Evolutionary conservation across 768 basidiomycete species (phyloP).

Genomic region (Plicaturopsis crispa): DNA sequence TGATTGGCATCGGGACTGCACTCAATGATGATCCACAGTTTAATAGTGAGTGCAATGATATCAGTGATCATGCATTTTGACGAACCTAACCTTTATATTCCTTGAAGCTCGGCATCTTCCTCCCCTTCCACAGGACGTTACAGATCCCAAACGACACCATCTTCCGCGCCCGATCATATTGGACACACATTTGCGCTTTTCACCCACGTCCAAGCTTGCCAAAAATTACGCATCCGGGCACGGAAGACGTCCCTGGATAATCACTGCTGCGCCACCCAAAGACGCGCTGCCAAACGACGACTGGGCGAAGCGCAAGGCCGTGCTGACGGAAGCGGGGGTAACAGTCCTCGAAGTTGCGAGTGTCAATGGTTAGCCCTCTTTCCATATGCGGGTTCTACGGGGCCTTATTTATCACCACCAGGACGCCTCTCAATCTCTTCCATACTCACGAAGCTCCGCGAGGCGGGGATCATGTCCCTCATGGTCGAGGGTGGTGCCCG

Average conservation of each 20-base stretch:
- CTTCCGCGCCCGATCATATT: constrained; percentile 82
- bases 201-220: constrained; percentile 61
- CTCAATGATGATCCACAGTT: constrained; percentile 91
- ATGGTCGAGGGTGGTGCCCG: constrained; percentile 96
- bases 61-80: too few relatives aligned
- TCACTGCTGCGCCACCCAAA: constrained; percentile 33
- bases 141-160: constrained; percentile 24
- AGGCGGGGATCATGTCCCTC: constrained; percentile 56
- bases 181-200: constrained; percentile 66
- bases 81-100: background rate
- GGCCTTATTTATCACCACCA: too few relatives aligned
- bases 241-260: constrained; percentile 69
- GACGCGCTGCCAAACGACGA: constrained; percentile 15
- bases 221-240: constrained; percentile 47
- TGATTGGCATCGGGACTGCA: constrained; percentile 86
- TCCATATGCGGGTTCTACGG: too few relatives aligned
- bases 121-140: constrained; percentile 18
- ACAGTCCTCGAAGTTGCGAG: constrained; percentile 54
- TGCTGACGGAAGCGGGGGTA: too few relatives aligned
- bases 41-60: constrained; percentile 52
- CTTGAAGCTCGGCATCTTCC: constrained; percentile 53
- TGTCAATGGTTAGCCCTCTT: too few relatives aligned
- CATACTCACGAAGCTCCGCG: constrained; percentile 46
- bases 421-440: constrained; percentile 35
- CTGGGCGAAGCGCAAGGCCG: too few relatives aligned